Percentiles rank a stretch among this genome's conserved stretches.
phyloP scores from a whole-genome alignment of 139 green algal species.

The Chlorella sp. region DNA sequence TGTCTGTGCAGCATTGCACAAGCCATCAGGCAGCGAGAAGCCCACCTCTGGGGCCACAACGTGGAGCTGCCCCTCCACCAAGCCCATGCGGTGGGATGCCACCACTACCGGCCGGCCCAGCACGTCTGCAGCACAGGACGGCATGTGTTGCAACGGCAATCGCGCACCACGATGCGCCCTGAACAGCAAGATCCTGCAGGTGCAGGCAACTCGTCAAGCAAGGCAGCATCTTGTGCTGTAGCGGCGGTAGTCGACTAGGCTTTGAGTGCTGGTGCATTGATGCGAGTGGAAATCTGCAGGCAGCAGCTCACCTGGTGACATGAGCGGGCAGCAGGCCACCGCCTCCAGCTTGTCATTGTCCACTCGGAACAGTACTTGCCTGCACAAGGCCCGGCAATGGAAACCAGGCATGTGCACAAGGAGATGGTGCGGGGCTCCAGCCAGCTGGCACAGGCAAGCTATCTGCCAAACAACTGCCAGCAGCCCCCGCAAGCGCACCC shows the following conservation, averaged over 20 bases:
- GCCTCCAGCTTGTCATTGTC: slow-evolving; percentile 47
- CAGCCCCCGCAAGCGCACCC: neutral
- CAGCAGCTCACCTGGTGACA: slow-evolving; percentile 9
- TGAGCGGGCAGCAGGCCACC: slow-evolving; percentile 45
- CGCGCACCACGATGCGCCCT: too few relatives aligned
- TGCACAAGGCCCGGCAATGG: neutral
- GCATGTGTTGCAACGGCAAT: too few relatives aligned
- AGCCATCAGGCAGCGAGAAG: neutral
- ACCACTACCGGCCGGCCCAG: slow-evolving; percentile 45
- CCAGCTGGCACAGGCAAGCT: neutral
- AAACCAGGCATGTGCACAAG: too few relatives aligned
- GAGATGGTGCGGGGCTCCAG: neutral
- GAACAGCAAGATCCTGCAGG: too few relatives aligned
- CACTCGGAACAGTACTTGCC: slow-evolving; percentile 39
- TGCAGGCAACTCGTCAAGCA: too few relatives aligned
- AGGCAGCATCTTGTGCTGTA: too few relatives aligned
- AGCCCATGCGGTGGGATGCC: slow-evolving; percentile 41
- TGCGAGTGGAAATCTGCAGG: neutral
- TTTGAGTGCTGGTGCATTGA: too few relatives aligned
- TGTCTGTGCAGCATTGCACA: neutral
- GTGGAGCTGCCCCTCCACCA: slow-evolving; percentile 45
- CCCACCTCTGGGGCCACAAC: neutral
- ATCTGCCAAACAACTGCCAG: neutral
- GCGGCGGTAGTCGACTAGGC: too few relatives aligned
- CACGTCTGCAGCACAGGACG: neutral